Base-by-base conservation (phyloP, 2,329 filamentous ascomycete genomes). In the Aspergillus tamarii region DNA sequence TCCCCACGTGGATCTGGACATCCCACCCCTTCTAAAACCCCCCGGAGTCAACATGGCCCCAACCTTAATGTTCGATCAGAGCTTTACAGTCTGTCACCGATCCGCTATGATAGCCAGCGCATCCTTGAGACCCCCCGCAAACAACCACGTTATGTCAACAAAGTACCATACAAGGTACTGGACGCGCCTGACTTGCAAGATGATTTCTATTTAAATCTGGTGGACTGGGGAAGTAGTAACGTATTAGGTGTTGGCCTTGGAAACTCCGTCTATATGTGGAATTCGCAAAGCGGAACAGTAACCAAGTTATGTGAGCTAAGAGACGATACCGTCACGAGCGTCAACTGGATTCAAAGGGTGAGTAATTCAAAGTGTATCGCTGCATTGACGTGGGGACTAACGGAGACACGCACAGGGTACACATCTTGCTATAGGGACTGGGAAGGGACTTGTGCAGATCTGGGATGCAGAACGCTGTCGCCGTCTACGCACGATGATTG, bases 241-340 rank as follows among this genome's bases (percentile, higher is more conserved):
- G 91, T 97, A 10, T 84, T 99, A 12, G 95, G 94, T 8, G 95
- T 99, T 50, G 95, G 95, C 0, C 82, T 99, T 30, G 94, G 94
- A 21, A 92, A 91, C 21, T 96, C 92, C 69, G 95, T 99, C 7
- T 99, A 98, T 75, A 95, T 98, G 88, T 99, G 95, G 95, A 97
- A 97, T 76, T 95, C 94, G 5, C 89, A 93, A 69, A 91, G 91
- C 9, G 95, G 94, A 66, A 88, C 91, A 67, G 95, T 99, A 2
- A 96, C 93, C 65, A 97, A 96, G 78, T 85, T 99, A 11, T 98
- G 95, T 78, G 94, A 96, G 53, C 83, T 98, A 14, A 89, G 92
- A 68, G 94, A 97, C 72, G 95, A 99, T 75, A 94, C 90, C 0
- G 94, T 99, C 1, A 99, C 95, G 3, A 97, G 94, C 71, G 95